Percentiles rank a stretch among this genome's conserved stretches.
phyloP scores from a whole-genome alignment of 306 rosid species.

The Corylus avellana region DNA sequence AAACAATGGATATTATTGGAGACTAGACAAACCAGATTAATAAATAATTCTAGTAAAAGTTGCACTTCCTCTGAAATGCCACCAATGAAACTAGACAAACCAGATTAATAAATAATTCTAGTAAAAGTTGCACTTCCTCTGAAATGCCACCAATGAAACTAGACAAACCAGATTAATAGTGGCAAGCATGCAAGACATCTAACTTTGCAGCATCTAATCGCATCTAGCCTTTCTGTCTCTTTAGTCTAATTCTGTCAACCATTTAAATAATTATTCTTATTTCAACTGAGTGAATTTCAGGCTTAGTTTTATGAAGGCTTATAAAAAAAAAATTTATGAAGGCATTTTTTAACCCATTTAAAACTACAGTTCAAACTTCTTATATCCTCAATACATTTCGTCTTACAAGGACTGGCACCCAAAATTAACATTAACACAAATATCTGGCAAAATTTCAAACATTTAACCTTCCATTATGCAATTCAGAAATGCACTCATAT shows the following conservation, averaged over 20 bases:
- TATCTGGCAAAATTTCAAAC: constrained; percentile 2
- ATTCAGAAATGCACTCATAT: not conserved
- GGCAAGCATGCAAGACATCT: not conserved
- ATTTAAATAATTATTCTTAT: not conserved
- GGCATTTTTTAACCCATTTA: not conserved
- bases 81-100: not conserved
- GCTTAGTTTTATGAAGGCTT: not conserved
- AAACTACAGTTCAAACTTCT: not conserved
- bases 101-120: not conserved
- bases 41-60: not conserved
- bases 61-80: not conserved
- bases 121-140: not conserved
- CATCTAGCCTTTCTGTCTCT: not conserved
- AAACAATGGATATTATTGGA: not conserved
- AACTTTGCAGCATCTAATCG: not conserved
- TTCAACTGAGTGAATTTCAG: not conserved
- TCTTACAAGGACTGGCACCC: not conserved
- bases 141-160: not conserved
- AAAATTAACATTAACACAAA: not conserved
- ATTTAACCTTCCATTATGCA: not conserved
- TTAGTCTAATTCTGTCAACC: not conserved
- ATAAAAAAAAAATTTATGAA: no score
- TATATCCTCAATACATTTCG: not conserved
- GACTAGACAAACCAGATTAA: not conserved
- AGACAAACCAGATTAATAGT: not conserved